These are phyloP conservation scores for Daedalea quercina DNA, from an alignment of 768 basidiomycete species.

Conservation along the genomic window DNA sequence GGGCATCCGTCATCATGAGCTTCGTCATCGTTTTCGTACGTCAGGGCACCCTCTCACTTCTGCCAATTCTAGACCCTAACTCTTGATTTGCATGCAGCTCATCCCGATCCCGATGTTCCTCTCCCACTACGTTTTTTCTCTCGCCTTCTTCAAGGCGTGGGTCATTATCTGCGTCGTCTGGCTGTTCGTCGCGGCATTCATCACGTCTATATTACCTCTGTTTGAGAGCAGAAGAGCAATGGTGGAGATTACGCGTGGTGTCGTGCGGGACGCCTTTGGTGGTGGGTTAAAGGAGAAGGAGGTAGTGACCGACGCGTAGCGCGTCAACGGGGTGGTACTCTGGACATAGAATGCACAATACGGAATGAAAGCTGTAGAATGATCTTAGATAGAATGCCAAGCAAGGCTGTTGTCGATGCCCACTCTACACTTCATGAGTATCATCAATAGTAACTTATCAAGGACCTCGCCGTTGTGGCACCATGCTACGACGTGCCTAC, in stretches of 20 bases:
- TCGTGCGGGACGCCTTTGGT: conserved; percentile 1
- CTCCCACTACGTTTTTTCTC: conserved; percentile 5
- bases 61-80: no score
- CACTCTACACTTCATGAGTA: background rate
- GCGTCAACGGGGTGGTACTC: background rate
- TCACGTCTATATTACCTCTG: conserved; percentile 1
- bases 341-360: background rate
- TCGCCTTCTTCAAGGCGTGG: conserved; percentile 5
- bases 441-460: background rate
- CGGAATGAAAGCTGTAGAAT: background rate
- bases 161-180: conserved; percentile 5
- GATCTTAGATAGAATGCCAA: background rate
- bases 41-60: background rate
- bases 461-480: no score
- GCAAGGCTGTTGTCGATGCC: background rate
- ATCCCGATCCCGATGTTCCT: conserved; percentile 6
- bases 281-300: background rate
- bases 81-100: background rate
- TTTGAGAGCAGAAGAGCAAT: conserved; percentile 2
- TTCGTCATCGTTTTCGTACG: conserved; percentile 5
- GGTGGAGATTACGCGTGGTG: background rate
- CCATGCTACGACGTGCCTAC: no score
- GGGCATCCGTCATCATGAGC: background rate
- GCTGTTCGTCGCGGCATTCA: conserved; percentile 3
- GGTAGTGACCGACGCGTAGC: background rate